Base-by-base conservation (phyloP, 441 rosid species). In the Aquilaria agallochum region DNA sequence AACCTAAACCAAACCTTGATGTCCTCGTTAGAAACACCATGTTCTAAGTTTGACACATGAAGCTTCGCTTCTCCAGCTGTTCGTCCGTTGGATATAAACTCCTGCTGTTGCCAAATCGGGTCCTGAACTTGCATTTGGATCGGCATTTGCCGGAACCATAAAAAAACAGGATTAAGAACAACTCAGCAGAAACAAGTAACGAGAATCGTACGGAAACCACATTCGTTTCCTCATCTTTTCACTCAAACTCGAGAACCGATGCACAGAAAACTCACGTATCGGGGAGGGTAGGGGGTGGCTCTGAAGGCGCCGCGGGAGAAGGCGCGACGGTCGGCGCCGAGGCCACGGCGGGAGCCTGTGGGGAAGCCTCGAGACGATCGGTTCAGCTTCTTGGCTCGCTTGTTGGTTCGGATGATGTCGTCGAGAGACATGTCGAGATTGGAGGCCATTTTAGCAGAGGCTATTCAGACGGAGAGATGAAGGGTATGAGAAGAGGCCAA, bases 371-470 rank as follows among this genome's bases (percentile, higher is more conserved):
- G 36, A 50, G 44, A 55, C 31, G 27, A 9, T 50, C 63, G 11
- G 32, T 4, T 20, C 3, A 53, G 56, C 59, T 55, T 67, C 59
- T 49, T 56, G 4, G 56, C 31, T 36, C 61, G 54, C 42, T 31
- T 59, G 52, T 51, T 73, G 5, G 14, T 68, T 44, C 58, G 63
- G 71, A 73, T 69, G 65, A 78, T 65, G 3, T 76, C 81, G 10
- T 81, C 83, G 12, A 81, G 81, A 31, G 80, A 72, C 81, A 72
- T 67, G 57, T 73, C 81, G 31, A 76, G 63, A 9, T 45, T 13
- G 60, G 31, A 15, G 15, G 77, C 31, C 78, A 75, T 81, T 71
- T 60, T 66, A 31, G 20, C 20, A 20, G 31, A 30, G 10, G 46
- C 20, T 11, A 34, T 32, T 8, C 2, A 1, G 47, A 13, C n/a